A percentile compares a stretch with the other conserved stretches of the same genome.
Evolutionary conservation across 2,329 filamentous ascomycete species (phyloP).

Genomic region (Trichoderma gracile): DNA sequence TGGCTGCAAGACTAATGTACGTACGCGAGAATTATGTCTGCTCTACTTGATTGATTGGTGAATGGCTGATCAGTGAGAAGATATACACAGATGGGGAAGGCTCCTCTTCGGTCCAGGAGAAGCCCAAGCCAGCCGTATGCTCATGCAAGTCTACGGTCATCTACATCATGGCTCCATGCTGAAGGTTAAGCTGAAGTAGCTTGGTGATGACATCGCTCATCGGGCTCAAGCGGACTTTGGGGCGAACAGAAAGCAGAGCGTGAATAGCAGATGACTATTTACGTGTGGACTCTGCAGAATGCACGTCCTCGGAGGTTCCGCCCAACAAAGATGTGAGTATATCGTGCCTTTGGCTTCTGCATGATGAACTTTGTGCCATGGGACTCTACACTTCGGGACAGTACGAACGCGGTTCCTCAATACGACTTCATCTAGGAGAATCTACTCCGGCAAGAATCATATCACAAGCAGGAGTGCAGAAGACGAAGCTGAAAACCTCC

Average conservation of each 20-base stretch:
- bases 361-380: neutral
- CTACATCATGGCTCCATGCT: neutral
- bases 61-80: neutral
- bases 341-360: neutral
- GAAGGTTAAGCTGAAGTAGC: no score
- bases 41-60: neutral
- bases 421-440: no score
- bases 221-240: neutral
- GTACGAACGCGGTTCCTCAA: no score
- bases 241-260: neutral
- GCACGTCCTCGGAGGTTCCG: neutral
- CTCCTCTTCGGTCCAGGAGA: neutral
- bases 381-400: neutral
- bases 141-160: neutral
- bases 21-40: neutral
- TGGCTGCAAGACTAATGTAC: neutral
- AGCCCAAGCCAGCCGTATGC: neutral
- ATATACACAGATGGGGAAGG: neutral
- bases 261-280: neutral
- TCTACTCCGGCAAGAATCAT: no score
- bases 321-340: neutral
- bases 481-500: no score
- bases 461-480: no score
- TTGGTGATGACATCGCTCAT: neutral
- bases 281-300: neutral